Percentiles rank a stretch among this genome's conserved stretches.
phyloP scores from a whole-genome alignment of 2,329 filamentous ascomycete genomes.

The Fusarium tanahbumbuense region DNA sequence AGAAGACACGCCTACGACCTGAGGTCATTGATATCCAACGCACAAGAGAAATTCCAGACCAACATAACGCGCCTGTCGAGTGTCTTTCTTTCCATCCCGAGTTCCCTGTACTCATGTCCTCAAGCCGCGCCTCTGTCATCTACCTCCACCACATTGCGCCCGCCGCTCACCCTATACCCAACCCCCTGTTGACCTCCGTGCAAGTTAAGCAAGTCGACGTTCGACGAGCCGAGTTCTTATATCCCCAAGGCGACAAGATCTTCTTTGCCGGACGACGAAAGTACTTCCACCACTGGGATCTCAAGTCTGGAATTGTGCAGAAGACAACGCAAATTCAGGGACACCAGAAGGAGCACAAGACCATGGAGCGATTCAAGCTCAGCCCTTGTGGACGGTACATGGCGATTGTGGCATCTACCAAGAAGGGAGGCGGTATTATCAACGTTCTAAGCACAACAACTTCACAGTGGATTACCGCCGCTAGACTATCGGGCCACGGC shows the following conservation, averaged over 20 bases:
- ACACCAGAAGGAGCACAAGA: slow-evolving; percentile 83
- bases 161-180: slow-evolving; percentile 78
- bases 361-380: slow-evolving; percentile 90
- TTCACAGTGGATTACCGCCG: slow-evolving; percentile 88
- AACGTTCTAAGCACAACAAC: slow-evolving; percentile 85
- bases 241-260: slow-evolving; percentile 78
- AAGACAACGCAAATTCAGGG: slow-evolving; percentile 83
- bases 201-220: slow-evolving; percentile 88
- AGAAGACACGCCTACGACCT: slow-evolving; percentile 79
- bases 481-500: slow-evolving; percentile 81
- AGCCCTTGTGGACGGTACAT: slow-evolving; percentile 90
- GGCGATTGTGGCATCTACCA: slow-evolving; percentile 81
- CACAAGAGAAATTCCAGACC: slow-evolving; percentile 83
- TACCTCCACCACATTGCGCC: slow-evolving; percentile 90
- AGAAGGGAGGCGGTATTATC: slow-evolving; percentile 88
- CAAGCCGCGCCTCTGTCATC: slow-evolving; percentile 85
- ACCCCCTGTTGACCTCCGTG: slow-evolving; percentile 90
- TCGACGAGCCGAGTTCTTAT: slow-evolving; percentile 83
- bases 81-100: slow-evolving; percentile 90
- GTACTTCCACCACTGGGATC: slow-evolving; percentile 96
- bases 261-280: slow-evolving; percentile 88
- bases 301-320: slow-evolving; percentile 82
- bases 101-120: slow-evolving; percentile 89
- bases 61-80: slow-evolving; percentile 81
- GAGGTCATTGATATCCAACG: slow-evolving; percentile 92